Evolutionary conservation across 352 stramenopile genomes (phyloP).

Genomic region (Globisporangium yorkense): DNA sequence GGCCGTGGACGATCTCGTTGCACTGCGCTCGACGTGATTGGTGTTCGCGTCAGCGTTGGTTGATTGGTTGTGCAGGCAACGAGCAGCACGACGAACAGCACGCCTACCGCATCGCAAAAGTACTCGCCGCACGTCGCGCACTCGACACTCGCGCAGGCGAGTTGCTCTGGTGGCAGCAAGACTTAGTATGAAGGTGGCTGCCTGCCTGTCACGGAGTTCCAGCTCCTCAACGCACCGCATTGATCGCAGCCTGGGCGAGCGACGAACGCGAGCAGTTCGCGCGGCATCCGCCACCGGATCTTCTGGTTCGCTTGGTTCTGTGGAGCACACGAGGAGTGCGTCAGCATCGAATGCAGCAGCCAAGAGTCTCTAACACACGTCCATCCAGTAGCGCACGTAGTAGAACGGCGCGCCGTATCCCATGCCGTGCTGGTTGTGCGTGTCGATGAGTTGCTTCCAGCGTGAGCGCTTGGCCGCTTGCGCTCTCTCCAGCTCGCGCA

Average conservation of each 20-base stretch:
- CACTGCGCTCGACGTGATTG: slow-evolving; percentile 25
- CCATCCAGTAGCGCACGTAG: slow-evolving; percentile 49
- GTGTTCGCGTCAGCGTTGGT: too few species aligned
- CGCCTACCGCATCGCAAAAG: slow-evolving; percentile 73
- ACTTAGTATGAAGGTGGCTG: too few species aligned
- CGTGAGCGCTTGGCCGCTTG: slow-evolving; percentile 42
- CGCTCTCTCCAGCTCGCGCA: slow-evolving; percentile 22
- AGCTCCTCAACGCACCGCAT: slow-evolving; percentile 47
- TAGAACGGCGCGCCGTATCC: slow-evolving; percentile 87
- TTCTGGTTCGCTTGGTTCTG: slow-evolving; percentile 90
- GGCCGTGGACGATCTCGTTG: slow-evolving; percentile 76
- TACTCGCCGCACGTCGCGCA: slow-evolving; percentile 88
- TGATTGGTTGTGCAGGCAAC: background rate
- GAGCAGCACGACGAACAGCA: background rate
- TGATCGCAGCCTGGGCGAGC: slow-evolving; percentile 79
- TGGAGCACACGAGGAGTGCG: slow-evolving; percentile 14
- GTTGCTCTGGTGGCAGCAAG: slow-evolving; percentile 23
- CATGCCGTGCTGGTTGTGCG: slow-evolving; percentile 62
- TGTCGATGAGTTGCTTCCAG: slow-evolving; percentile 92
- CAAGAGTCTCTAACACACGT: background rate
- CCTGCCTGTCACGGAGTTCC: background rate
- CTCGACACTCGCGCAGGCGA: slow-evolving; percentile 61
- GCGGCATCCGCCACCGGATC: slow-evolving; percentile 88
- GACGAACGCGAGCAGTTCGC: slow-evolving; percentile 80
- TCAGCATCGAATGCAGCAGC: background rate